These are phyloP conservation scores for Hydrangea macrophylla DNA, from an alignment of 148 eudicot species.

Conservation along the genomic window DNA sequence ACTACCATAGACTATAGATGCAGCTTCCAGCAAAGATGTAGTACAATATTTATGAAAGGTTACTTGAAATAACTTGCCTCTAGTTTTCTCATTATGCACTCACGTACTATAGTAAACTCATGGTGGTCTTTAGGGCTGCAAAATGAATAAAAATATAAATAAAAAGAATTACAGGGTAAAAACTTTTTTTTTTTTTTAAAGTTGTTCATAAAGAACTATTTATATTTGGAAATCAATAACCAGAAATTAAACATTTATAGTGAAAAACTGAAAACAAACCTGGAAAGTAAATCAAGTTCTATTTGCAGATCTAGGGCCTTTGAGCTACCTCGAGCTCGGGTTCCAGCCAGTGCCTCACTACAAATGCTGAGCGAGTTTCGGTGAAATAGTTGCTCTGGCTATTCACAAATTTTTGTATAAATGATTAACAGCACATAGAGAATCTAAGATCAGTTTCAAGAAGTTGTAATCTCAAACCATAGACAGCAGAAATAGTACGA, in stretches of 20 bases:
- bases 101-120: slow-evolving; percentile 87
- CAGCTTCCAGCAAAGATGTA: neutral
- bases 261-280: slow-evolving; percentile 34
- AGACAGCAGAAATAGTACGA: too few relatives aligned
- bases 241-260: neutral
- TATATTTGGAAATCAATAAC: neutral
- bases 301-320: slow-evolving; percentile 61
- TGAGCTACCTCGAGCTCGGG: slow-evolving; percentile 80
- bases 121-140: slow-evolving; percentile 78
- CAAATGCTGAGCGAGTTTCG: slow-evolving; percentile 59
- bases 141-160: slow-evolving; percentile 9
- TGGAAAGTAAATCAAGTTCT: slow-evolving; percentile 79
- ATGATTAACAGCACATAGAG: slow-evolving; percentile 14
- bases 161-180: neutral
- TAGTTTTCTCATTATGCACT: slow-evolving; percentile 75
- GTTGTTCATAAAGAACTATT: neutral
- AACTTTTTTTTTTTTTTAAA: neutral
- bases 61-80: slow-evolving; percentile 49
- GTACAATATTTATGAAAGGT: neutral
- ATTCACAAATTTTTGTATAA: slow-evolving; percentile 23
- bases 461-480: too few relatives aligned
- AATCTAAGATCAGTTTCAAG: neutral
- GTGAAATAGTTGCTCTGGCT: slow-evolving; percentile 96
- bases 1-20: neutral
- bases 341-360: slow-evolving; percentile 97